Base-by-base conservation (phyloP, 192 early-diverging fungal genomes). In the Coemansia aciculifera region DNA sequence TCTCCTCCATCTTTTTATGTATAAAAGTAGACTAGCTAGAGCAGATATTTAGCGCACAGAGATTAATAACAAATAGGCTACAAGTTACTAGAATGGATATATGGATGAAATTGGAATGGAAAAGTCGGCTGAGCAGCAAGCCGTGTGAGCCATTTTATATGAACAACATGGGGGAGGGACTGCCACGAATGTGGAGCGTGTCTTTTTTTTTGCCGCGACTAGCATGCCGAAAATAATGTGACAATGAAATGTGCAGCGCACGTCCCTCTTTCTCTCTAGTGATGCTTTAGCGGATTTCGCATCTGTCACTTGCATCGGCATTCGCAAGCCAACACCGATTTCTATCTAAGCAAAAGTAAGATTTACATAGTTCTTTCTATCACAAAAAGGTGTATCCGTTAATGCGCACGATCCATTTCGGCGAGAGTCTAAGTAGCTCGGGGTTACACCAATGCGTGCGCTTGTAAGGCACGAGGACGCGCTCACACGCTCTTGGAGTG, bases 1-100 rank as follows among this genome's bases (percentile, higher is more conserved):
- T 65, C 19, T 65, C 64, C 24, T 63, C 57, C 70, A 72, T 72
- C 2, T 6, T 21, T 48, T 21, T 48, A 19, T 48, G n/a, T 27
- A 52, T 23, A 29, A 11, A 12, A 29, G 10, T 24, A 27, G 49
- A 11, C 12, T 6, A 29, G 12, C 0, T 6, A 29, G 23, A 3
- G 49, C 11, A 52, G 3, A 52, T 10, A 13, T 13, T 27, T 40
- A 40, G 39, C 39, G 39, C 13, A 40, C 39, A 40, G 9, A 52
- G 24, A 52, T 12, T 19, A 12, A n/a, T 43, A 17, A 5, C 42
- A 43, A 42, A 15, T 42, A 36, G 34, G 34, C 34, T 36, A 36
- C 34, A 36, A 36, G 34, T 8, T 6, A 40, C 9, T 4, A 48
- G 8, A 19, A 27, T 27, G 27, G 8, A 19, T 48, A n/a, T 2